Percentiles rank a stretch among this genome's conserved stretches.
These are phyloP conservation scores for Nakazawaea molendinolei DNA, from an alignment of 805 yeast species.

Conservation along the genomic window DNA sequence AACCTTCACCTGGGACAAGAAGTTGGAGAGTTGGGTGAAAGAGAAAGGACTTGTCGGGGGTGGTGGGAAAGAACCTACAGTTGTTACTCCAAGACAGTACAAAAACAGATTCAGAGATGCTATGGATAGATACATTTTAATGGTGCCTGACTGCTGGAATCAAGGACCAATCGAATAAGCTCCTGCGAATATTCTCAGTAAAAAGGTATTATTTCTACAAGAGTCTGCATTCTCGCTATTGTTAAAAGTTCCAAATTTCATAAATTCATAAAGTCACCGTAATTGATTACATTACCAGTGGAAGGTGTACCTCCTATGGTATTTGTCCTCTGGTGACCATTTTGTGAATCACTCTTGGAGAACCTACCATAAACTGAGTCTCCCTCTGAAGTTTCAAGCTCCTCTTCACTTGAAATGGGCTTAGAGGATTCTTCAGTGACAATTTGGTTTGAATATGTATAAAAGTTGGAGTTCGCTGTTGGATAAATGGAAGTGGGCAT, in stretches of 20 bases:
- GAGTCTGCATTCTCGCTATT: no score
- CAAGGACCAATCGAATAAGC: constrained; percentile 17
- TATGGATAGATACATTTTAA: constrained; percentile 89
- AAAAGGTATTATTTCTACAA: no score
- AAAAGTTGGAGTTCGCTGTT: neutral
- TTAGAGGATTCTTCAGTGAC: neutral
- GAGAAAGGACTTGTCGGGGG: constrained; percentile 88
- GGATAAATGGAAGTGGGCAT: constrained; percentile 2
- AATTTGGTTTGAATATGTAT: constrained; percentile 4
- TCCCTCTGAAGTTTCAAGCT: neutral
- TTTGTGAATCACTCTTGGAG: no score
- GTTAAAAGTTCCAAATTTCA: neutral
- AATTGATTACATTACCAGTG: constrained; percentile 7
- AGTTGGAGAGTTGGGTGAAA: constrained; percentile 97
- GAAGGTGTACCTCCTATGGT: no score
- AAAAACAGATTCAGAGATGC: constrained; percentile 93
- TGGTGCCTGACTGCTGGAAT: constrained; percentile 70
- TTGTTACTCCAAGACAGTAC: constrained; percentile 94
- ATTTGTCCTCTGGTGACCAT: no score
- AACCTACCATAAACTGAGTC: neutral
- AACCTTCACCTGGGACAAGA: constrained; percentile 98
- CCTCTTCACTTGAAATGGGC: neutral
- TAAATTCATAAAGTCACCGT: constrained; percentile 13
- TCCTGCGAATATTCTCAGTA: no score
- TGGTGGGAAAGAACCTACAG: constrained; percentile 90